Base-by-base conservation (phyloP, 1,139 yeast species). In the Saccharomyces hybrid region DNA sequence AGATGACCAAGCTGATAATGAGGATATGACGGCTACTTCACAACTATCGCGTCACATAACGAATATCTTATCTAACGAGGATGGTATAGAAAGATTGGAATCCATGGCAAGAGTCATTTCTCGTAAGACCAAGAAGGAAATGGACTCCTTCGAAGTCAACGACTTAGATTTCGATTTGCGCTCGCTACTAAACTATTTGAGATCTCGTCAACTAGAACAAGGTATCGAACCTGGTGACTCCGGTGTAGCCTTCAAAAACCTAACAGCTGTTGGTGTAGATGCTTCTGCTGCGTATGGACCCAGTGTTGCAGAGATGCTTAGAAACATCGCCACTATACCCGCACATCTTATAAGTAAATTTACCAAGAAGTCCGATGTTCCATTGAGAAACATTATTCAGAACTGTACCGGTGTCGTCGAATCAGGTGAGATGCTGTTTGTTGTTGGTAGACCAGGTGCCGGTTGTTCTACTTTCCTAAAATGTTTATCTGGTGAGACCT, bases 381-480 rank as follows among this genome's bases (percentile, higher is more conserved):
- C 59, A 61, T 67, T 57, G 70, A 73, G 81, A 65, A 71, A 75
- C 53, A 78, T 82, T 52, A 73, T 82, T 55, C 72, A 73, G 53
- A 71, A 73, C 55, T 63, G 76, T 57, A 71, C 74, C 55, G 83
- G 82, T 54, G 69, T 73, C 47, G 76, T 80, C 13, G 74, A 74
- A 57, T 76, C 81, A 13, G 85, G 85, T 55, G 85, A 82, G 63
- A 77, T 81, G 81, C 73, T 80, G 48, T 72, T 81, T 58, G 85
- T 82, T 4, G 74, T 83, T 49, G 88, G 87, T 52, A 76, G 84
- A 60, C 87, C 87, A 7, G 88, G 87, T 56, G 80, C 87, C 20
- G 87, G 87, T 53, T 82, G 87, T 64, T 75, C 85, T 4, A 76
- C 85, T 11, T 72, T 82, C 41, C 71, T 83, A 62, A 79, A 80